Percentiles rank a stretch among this genome's conserved stretches.
phyloP scores from a whole-genome alignment of 306 rosid genomes.

The Ceratonia siliqua region DNA sequence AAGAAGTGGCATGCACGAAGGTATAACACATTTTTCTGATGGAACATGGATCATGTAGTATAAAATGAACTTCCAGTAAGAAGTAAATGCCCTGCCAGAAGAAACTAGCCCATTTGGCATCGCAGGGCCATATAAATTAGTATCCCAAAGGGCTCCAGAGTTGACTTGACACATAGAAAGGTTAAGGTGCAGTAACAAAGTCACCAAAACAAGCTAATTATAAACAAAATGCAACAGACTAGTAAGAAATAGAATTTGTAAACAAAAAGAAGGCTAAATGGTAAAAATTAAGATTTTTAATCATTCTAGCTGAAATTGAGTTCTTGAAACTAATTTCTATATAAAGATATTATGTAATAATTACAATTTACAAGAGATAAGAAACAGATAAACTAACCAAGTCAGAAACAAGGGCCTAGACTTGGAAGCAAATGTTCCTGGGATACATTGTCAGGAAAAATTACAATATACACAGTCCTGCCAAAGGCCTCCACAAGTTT shows the following conservation, averaged over 20 bases:
- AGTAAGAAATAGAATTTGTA: neutral
- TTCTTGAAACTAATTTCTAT: slow-evolving; percentile 45
- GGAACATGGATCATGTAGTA: slow-evolving; percentile 18
- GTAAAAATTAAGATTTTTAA: slow-evolving; percentile 24
- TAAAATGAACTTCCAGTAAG: slow-evolving; percentile 11
- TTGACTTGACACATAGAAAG: neutral
- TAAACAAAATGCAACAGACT: neutral
- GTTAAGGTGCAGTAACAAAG: neutral
- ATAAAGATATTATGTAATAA: slow-evolving; percentile 47
- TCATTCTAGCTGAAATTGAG: slow-evolving; percentile 32
- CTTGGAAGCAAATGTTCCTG: slow-evolving; percentile 82
- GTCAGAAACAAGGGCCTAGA: slow-evolving; percentile 85
- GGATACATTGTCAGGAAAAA: slow-evolving; percentile 94
- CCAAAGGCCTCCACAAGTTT: slow-evolving; percentile 83
- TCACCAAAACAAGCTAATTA: slow-evolving; percentile 8
- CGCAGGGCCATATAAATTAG: neutral
- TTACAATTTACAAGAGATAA: slow-evolving; percentile 68
- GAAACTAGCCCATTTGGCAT: neutral
- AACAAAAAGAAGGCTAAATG: neutral
- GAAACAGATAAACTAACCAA: slow-evolving; percentile 96
- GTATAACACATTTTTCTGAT: slow-evolving; percentile 12
- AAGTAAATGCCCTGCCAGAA: neutral
- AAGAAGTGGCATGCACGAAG: neutral
- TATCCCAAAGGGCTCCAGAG: slow-evolving; percentile 9
- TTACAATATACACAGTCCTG: slow-evolving; percentile 95